Evolutionary conservation across 2,329 filamentous ascomycete genomes (phyloP), one percentile per base, ranked within the genome.

Genomic region (Aspergillus udagawae): DNA sequence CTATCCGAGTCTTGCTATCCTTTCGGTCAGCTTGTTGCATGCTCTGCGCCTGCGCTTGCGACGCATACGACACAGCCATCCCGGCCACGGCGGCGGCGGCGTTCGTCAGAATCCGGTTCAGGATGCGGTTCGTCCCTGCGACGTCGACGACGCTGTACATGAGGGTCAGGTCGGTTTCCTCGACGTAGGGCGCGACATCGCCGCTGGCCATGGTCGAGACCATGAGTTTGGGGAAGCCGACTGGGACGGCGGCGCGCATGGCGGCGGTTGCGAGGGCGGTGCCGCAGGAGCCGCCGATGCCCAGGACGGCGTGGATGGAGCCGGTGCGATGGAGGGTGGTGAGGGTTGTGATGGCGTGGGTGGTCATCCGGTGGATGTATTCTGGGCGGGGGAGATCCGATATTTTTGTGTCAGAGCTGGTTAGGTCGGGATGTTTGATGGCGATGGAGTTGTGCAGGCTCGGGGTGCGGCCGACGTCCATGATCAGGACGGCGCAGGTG

Each of bases 91-190:
- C 82, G 0, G 80, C 82, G 0, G 82, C 86, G 0, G 87, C 86
- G 62, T 90, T 90, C 23, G 75, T 71, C 6, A 90, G 69, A 0
- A 90, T 80, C 2, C 75, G 74, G 6, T 77, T 77, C 14, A 90
- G 71, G 3, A 90, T 73, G 1, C 78, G 72, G 59, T 90, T 90
- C 9, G 83, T 69, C 0, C 88, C 88, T 1, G 87, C 85, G 52
- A 90, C 80, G 57, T 91, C 88, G 14, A 90, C 87, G 1, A 90
- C 85, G 17, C 82, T 86, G 64, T 89, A 87, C 82, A 89, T 87
- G 73, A 90, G 80, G 0, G 82, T 83, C 49, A 90, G 86, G 60
- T 90, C 88, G 0, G 82, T 83, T 69, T 89, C 86, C 44, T 83
- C 86, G 1, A 90, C 77, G n/a, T 88, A 82, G 0, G 82, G 81